These are phyloP conservation scores for Macroventuria anomochaeta DNA, from an alignment of 2,329 filamentous ascomycete species.

Conservation along the genomic window DNA sequence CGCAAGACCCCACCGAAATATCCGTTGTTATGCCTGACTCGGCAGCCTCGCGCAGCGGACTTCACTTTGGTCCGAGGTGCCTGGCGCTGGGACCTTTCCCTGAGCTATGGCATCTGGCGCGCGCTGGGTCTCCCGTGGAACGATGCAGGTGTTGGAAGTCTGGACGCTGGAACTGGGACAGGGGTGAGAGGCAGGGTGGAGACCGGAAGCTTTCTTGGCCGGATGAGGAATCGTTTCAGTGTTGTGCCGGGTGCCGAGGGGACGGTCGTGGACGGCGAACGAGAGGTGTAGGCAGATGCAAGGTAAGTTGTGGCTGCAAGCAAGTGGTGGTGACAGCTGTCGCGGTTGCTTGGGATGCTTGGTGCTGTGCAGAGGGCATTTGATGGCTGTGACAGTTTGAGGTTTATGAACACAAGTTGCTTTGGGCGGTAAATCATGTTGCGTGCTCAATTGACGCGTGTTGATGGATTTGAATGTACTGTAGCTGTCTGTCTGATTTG, in stretches of 20 bases:
- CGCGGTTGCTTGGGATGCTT: slow-evolving; percentile 11
- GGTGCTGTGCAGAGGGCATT: not conserved
- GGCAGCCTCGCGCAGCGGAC: not conserved
- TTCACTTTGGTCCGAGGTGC: not conserved
- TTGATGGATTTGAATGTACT: not conserved
- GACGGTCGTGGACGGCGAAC: not conserved
- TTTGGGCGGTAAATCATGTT: no score
- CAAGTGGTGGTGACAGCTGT: slow-evolving; percentile 6
- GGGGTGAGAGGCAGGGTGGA: not conserved
- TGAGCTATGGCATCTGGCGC: not conserved
- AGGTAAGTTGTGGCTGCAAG: not conserved
- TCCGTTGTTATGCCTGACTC: no score
- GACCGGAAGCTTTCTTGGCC: slow-evolving; percentile 1
- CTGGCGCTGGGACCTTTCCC: not conserved
- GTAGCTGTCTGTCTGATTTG: not conserved
- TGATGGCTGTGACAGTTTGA: not conserved
- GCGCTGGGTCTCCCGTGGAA: slow-evolving; percentile 8
- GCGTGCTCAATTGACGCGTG: no score
- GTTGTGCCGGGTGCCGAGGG: slow-evolving; percentile 18
- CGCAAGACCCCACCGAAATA: no score
- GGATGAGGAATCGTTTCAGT: slow-evolving; percentile 9
- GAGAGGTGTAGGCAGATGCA: not conserved
- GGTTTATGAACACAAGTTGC: no score
- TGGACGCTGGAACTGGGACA: slow-evolving; percentile 8
- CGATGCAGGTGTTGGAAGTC: slow-evolving; percentile 4